Evolutionary conservation across 805 yeast species (phyloP), one percentile per base, ranked within the genome.

Genomic region (Candida tallmaniae): DNA sequence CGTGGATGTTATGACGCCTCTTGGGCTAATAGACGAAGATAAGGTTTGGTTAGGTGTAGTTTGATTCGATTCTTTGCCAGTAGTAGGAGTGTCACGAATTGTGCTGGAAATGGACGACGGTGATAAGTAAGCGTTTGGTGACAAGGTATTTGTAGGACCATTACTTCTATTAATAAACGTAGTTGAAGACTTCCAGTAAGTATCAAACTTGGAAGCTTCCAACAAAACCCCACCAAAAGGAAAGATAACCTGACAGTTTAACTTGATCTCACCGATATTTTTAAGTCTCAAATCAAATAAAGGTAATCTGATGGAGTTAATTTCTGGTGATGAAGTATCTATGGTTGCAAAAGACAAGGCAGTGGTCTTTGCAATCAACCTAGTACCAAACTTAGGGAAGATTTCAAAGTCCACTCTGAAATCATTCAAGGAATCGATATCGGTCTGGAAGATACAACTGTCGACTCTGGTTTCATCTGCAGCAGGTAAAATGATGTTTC

Each of bases 381-480:
- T 74, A 0, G 97, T 88, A 16, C 98, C 98, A 62, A 87, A 93
- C 6, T 90, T 84, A 1, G 98, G 97, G 57, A 82, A 89, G 9
- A 93, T 74, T 56, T 93, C 97, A 52, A 89, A 83, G 51, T 86
- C 95, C 34, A 89, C 74, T 19, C 78, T 65, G 50, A 88, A 86
- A 27, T 73, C 76, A 39, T 53, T 52, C 35, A 67, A 51, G 11
- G 83, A 79, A 36, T 88, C 74, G 2, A 82, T 65, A 48, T 85
- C 90, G 6, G 89, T 77, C 57, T 89, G 96, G 62, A 90, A 90
- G 4, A 89, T 80, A 40, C 86, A 75, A 28, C 51, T 51, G 31
- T 76, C 80, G 23, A 71, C 72, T 36, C 56, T 56, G 2, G 60
- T 52, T 22, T 60, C 68, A 36, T 81, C 87, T 2, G 80, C 70